A percentile compares a stretch with the other conserved stretches of the same genome.
Evolutionary conservation across 139 green algal species (phyloP).

Genomic region (Asterochloris sp.): DNA sequence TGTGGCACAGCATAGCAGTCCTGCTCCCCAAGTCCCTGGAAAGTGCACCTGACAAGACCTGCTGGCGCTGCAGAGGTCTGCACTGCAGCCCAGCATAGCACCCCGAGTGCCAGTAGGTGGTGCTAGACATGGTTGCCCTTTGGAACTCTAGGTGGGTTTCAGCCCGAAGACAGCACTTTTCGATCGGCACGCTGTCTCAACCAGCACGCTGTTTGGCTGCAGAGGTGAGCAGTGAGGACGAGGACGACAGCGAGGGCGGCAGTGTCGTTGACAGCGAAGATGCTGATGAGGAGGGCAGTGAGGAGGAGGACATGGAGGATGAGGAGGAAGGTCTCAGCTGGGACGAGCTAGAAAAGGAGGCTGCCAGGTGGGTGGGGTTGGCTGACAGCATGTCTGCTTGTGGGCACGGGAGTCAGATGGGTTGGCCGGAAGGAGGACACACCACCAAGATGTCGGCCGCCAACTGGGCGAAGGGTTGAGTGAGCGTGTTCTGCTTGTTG

Average conservation of each 20-base stretch:
- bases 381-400: neutral
- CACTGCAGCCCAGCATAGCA: too few relatives aligned
- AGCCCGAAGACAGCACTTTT: too few relatives aligned
- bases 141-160: too few relatives aligned
- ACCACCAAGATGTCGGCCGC: neutral
- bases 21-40: too few relatives aligned
- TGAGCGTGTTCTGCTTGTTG: neutral
- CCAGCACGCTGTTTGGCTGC: neutral
- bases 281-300: conserved; percentile 38
- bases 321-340: conserved; percentile 77
- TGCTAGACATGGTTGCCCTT: too few relatives aligned
- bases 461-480: too few relatives aligned
- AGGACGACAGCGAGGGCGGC: conserved; percentile 20
- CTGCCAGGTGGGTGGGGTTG: conserved; percentile 18
- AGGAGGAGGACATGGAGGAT: conserved; percentile 45
- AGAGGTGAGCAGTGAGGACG: conserved; percentile 9
- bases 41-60: too few relatives aligned
- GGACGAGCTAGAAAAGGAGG: conserved; percentile 88
- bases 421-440: neutral
- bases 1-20: too few relatives aligned
- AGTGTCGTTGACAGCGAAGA: conserved; percentile 51
- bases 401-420: neutral
- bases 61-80: too few relatives aligned
- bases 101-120: too few relatives aligned
- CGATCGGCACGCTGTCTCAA: neutral